These are phyloP conservation scores for Casuarina equisetifolia DNA, from an alignment of 306 rosid species.

Conservation along the genomic window DNA sequence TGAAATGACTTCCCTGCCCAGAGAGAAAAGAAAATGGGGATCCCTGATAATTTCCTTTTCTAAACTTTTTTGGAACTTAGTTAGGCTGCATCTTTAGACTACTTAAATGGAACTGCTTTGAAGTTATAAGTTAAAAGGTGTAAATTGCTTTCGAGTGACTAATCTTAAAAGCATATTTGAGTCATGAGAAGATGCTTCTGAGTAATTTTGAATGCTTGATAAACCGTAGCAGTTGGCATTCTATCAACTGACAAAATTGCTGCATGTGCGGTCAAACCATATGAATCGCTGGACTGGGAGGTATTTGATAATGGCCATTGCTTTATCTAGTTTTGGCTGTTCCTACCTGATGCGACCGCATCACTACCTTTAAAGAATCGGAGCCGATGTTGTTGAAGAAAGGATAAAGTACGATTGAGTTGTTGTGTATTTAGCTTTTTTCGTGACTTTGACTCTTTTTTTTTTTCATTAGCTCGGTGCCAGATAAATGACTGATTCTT, in stretches of 20 bases:
- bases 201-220: background rate
- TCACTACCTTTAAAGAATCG: background rate
- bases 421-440: background rate
- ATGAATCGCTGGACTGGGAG: background rate
- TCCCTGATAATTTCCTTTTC: background rate
- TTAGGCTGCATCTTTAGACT: background rate
- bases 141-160: background rate
- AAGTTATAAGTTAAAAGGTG: background rate
- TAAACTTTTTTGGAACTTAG: background rate
- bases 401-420: background rate
- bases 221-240: conserved; percentile 5
- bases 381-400: background rate
- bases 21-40: background rate
- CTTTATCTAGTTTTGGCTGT: background rate
- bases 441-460: background rate
- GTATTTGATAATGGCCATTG: background rate
- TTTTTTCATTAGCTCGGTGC: background rate
- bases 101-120: background rate
- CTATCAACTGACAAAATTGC: background rate
- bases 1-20: background rate
- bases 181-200: background rate
- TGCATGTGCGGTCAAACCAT: background rate
- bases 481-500: background rate
- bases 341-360: too few relatives aligned
- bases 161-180: background rate